Percentiles rank a stretch among this genome's conserved stretches.
These are phyloP conservation scores for Phaeosphaeriaceae sp. DNA, from an alignment of 2,329 filamentous ascomycete species.

Conservation along the genomic window DNA sequence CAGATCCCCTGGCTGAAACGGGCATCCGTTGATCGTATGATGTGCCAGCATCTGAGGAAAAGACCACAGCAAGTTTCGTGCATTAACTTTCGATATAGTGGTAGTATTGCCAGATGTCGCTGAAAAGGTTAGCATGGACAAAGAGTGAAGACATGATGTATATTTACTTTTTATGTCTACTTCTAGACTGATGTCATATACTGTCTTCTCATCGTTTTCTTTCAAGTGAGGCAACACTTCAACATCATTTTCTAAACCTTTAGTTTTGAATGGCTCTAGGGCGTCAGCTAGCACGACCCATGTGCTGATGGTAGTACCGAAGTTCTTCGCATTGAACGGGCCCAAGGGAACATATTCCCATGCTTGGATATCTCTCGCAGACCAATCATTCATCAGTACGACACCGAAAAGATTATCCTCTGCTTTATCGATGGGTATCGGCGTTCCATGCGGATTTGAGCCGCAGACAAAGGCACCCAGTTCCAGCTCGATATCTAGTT, in stretches of 20 bases:
- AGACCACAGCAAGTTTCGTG: conserved; percentile 76
- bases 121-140: conserved; percentile 24
- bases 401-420: conserved; percentile 77
- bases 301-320: conserved; percentile 76
- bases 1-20: conserved; percentile 74
- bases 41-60: conserved; percentile 85
- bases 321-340: conserved; percentile 85
- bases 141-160: not conserved
- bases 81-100: conserved; percentile 66
- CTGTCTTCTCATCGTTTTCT: conserved; percentile 64
- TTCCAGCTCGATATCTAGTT: conserved; percentile 81
- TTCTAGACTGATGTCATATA: conserved; percentile 73
- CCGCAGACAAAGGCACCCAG: conserved; percentile 75
- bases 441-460: conserved; percentile 68
- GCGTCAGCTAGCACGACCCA: conserved; percentile 83
- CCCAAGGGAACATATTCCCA: conserved; percentile 87
- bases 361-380: conserved; percentile 78
- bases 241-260: conserved; percentile 62
- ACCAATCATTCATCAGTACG: conserved; percentile 88
- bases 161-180: conserved; percentile 64
- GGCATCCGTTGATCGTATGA: conserved; percentile 77
- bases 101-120: conserved; percentile 59
- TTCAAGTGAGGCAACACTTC: conserved; percentile 68
- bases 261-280: conserved; percentile 68
- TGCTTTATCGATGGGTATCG: conserved; percentile 68